Conservation (phyloP, 345 rosid genomes). For the Durio zibethinus region DNA sequence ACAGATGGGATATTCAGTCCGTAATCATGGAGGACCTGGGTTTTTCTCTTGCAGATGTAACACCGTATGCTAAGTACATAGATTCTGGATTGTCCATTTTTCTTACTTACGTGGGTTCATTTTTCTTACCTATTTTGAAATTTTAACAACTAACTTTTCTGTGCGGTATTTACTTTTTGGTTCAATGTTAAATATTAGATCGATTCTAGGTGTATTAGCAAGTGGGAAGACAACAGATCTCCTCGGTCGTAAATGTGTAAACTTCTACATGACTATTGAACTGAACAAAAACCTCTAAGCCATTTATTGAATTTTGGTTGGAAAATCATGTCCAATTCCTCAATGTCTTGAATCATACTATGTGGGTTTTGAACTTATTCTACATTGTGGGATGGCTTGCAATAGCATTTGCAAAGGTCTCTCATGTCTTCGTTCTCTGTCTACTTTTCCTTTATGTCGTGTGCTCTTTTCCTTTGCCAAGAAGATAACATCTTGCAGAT, state of each 20-base stretch:
- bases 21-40: constrained; percentile 12
- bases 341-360: constrained; percentile 30
- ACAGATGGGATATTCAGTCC: constrained; percentile 4
- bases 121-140: not conserved
- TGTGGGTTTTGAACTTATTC: constrained; percentile 36
- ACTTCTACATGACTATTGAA: not conserved
- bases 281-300: not conserved
- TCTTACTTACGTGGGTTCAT: not conserved
- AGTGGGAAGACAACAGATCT: constrained; percentile 39
- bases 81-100: not conserved
- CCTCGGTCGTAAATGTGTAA: constrained; percentile 35
- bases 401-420: constrained; percentile 37
- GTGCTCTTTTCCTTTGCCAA: not conserved
- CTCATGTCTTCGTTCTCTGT: not conserved
- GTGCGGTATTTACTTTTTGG: constrained; percentile 7
- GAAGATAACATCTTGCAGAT: not conserved
- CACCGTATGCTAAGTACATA: not conserved
- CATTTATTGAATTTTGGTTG: not conserved
- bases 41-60: constrained; percentile 8
- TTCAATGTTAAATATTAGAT: constrained; percentile 34
- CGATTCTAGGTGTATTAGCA: constrained; percentile 35
- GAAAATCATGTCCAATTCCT: not conserved
- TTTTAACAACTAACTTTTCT: not conserved
- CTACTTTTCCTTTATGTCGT: not conserved
- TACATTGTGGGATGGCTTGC: constrained; percentile 43